Evolutionary conservation across 176 grass and related monocot species (phyloP).

Genomic region (Triticum dicoccoides): DNA sequence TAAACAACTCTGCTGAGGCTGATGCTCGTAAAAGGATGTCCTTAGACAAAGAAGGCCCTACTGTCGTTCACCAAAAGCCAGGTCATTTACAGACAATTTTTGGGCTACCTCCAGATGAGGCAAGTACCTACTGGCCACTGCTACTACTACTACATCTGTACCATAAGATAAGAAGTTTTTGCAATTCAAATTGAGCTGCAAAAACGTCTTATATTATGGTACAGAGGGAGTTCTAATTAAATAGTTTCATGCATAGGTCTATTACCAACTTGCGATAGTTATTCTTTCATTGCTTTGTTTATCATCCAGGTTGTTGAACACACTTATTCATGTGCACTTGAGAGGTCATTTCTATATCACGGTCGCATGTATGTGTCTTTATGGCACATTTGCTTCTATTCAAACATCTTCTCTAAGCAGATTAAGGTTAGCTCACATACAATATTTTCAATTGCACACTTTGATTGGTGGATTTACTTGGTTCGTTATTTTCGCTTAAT

Average conservation of each 20-base stretch:
- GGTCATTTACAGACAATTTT: slow-evolving; percentile 90
- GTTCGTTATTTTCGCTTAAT: slow-evolving; percentile 6
- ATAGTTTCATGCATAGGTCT: slow-evolving; percentile 9
- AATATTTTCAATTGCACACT: background rate
- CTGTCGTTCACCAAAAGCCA: slow-evolving; percentile 92
- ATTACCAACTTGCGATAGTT: slow-evolving; percentile 13
- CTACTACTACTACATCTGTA: background rate
- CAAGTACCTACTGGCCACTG: background rate
- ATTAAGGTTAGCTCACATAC: slow-evolving; percentile 74
- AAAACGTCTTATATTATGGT: no score
- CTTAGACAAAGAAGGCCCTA: slow-evolving; percentile 72
- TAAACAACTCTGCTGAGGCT: slow-evolving; percentile 62
- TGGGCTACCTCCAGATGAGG: slow-evolving; percentile 80
- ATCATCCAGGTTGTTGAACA: slow-evolving; percentile 69
- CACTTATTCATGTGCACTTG: slow-evolving; percentile 95
- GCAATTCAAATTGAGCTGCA: no score
- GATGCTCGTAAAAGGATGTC: slow-evolving; percentile 81
- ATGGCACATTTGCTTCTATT: slow-evolving; percentile 99
- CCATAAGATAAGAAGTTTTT: no score
- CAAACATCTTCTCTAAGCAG: slow-evolving; percentile 94
- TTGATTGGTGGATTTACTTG: background rate
- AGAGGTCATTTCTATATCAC: slow-evolving; percentile 97
- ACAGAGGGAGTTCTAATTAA: background rate
- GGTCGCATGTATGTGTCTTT: slow-evolving; percentile 96
- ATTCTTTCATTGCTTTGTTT: background rate